Base-by-base conservation (phyloP, 179 eudicot species). In the Patellifolia procumbens region DNA sequence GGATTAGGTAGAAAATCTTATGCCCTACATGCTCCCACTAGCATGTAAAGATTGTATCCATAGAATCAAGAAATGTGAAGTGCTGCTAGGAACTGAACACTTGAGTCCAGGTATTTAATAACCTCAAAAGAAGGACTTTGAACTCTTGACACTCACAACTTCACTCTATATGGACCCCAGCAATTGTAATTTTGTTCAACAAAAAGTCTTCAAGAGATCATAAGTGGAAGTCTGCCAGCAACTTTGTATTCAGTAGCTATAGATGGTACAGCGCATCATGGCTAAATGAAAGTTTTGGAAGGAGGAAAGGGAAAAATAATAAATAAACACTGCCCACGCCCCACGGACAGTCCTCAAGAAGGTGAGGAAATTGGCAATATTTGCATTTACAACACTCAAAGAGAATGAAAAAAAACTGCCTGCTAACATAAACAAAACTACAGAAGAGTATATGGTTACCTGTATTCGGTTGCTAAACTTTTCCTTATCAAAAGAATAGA, bases 391-490 rank as follows among this genome's bases (percentile, higher is more conserved):
- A 65, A 16, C 43, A 19, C 13, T 65, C 34, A 43, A 22, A 26
- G 72, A 28, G 9, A 68, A 29, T 48, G 11, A 13, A 17, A 5
- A 39, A 10, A 11, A 16, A 52, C 17, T 2, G 22, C 34, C 55
- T 55, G 4, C n/a, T n/a, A 68, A 56, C 35, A 51, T 4, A 43
- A 35, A 43, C 42, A 31, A 2, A n/a, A 69, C 7, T 1, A n/a
- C n/a, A n/a, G 13, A 32, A 19, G 5, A 11, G 42, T 49, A 5
- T 29, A 69, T 20, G 16, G 26, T 31, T 87, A 93, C 98, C 98
- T 92, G 90, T 94, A 94, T 81, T 94, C 97, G 72, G 93, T 91
- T 46, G 98, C 98, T 80, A 94, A 83, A 80, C 98, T 94, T 85
- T 94, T 94, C 73, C 98, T 86, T 20, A 94, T 94, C 88, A 94